Evolutionary conservation across 2,329 filamentous ascomycete species (phyloP).

Genomic region (Colletotrichum tofieldiae): DNA sequence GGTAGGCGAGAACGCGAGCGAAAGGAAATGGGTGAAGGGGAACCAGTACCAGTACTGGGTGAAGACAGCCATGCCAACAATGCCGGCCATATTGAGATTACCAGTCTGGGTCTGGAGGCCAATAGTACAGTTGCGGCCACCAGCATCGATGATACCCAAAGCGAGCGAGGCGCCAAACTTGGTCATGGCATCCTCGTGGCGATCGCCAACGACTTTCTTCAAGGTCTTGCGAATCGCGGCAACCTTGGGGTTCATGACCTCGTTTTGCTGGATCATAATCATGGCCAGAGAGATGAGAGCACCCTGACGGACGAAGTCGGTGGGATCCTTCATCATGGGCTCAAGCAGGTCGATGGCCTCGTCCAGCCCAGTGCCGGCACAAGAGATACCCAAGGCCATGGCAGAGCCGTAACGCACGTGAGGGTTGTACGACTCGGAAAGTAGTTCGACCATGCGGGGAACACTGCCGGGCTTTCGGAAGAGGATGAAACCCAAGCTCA

Average conservation of each 20-base stretch:
- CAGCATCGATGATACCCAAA: slow-evolving; percentile 96
- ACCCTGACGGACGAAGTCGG: slow-evolving; percentile 97
- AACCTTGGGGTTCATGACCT: slow-evolving; percentile 98
- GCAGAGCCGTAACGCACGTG: slow-evolving; percentile 98
- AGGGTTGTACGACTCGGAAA: slow-evolving; percentile 98
- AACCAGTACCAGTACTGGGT: slow-evolving; percentile 99
- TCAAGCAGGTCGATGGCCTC: slow-evolving; percentile 97
- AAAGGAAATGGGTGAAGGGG: slow-evolving; percentile 97
- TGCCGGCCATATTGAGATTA: slow-evolving; percentile 98
- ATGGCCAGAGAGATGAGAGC: slow-evolving; percentile 94
- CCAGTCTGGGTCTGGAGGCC: slow-evolving; percentile 97
- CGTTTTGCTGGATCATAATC: slow-evolving; percentile 99
- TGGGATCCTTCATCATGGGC: slow-evolving; percentile 99
- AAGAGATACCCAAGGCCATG: slow-evolving; percentile 98
- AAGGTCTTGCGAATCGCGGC: slow-evolving; percentile 91
- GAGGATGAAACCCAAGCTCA: slow-evolving; percentile 97
- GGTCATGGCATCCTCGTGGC: slow-evolving; percentile 99
- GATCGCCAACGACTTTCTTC: slow-evolving; percentile 93
- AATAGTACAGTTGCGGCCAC: slow-evolving; percentile 98
- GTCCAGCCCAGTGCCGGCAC: slow-evolving; percentile 94
- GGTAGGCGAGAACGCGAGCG: slow-evolving; percentile 95
- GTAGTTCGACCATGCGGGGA: slow-evolving; percentile 97
- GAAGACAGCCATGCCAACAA: slow-evolving; percentile 98
- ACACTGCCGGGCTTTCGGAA: slow-evolving; percentile 98
- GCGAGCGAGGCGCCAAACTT: slow-evolving; percentile 97